A percentile compares a stretch with the other conserved stretches of the same genome.
Conservation (phyloP, 139 green algal species). For the Tetraselmis striata region DNA sequence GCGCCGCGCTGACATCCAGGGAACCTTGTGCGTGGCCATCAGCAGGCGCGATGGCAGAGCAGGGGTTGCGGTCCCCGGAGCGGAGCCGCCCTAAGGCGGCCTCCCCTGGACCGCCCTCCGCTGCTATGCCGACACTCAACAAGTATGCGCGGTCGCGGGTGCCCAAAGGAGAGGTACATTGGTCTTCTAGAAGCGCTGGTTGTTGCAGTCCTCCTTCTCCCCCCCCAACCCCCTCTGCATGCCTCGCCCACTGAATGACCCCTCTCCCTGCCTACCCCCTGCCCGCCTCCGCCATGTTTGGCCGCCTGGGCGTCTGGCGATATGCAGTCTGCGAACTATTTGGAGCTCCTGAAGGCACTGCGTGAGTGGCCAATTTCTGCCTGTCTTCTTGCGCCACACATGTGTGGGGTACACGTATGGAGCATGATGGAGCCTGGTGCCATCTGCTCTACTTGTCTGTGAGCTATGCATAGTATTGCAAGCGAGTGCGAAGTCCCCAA, state of each 20-base stretch:
- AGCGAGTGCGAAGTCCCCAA: too few relatives aligned
- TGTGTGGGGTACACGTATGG: too few relatives aligned
- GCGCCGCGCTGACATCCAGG: too few relatives aligned
- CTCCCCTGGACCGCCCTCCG: too few relatives aligned
- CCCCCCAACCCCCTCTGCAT: too few relatives aligned
- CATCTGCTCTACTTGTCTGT: neutral
- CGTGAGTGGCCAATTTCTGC: neutral
- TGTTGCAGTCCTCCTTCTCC: neutral
- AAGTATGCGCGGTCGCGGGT: neutral
- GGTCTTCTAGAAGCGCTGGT: too few relatives aligned
- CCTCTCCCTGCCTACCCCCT: too few relatives aligned
- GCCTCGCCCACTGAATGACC: neutral
- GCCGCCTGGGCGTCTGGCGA: neutral
- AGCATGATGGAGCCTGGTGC: too few relatives aligned
- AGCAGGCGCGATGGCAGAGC: neutral
- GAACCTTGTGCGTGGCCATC: too few relatives aligned
- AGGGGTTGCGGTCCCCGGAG: neutral
- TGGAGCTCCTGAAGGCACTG: neutral
- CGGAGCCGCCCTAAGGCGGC: neutral
- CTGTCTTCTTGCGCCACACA: too few relatives aligned
- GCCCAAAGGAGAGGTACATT: neutral
- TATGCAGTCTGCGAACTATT: neutral
- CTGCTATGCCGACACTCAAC: neutral
- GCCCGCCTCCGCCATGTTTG: neutral
- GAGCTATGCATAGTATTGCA: too few relatives aligned